Percentiles rank a stretch among this genome's conserved stretches.
phyloP scores from a whole-genome alignment of 345 rosid genomes.

The Corchorus olitorius region DNA sequence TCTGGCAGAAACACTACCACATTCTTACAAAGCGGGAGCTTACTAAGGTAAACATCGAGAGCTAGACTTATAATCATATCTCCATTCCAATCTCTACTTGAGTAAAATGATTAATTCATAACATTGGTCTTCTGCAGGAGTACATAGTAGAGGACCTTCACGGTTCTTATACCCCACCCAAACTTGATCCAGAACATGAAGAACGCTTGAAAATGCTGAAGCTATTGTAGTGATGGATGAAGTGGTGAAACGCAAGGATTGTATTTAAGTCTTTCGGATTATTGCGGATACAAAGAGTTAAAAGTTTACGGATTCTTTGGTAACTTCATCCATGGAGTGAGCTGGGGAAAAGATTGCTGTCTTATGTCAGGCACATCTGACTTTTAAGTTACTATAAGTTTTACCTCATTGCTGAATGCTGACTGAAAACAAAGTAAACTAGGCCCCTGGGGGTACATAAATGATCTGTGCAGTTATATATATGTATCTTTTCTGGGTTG shows the following conservation, averaged over 20 bases:
- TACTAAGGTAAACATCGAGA: slow-evolving; percentile 50
- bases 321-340: background rate
- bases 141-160: slow-evolving; percentile 92
- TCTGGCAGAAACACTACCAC: slow-evolving; percentile 97
- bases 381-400: background rate
- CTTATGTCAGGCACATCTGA: background rate
- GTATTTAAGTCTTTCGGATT: slow-evolving; percentile 10
- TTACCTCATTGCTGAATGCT: background rate
- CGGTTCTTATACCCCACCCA: slow-evolving; percentile 77
- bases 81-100: background rate
- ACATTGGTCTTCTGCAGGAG: slow-evolving; percentile 45
- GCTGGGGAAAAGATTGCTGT: background rate
- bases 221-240: slow-evolving; percentile 52
- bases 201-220: slow-evolving; percentile 72
- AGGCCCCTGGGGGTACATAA: background rate
- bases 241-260: background rate
- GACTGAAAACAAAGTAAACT: background rate
- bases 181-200: slow-evolving; percentile 81
- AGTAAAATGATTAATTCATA: background rate
- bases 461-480: background rate
- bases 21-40: slow-evolving; percentile 92
- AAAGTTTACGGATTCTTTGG: background rate
- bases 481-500: background rate
- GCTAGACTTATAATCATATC: background rate
- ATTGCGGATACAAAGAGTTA: slow-evolving; percentile 11